phyloP scores from a whole-genome alignment of 441 rosid species.

The Syzygium malaccense region DNA sequence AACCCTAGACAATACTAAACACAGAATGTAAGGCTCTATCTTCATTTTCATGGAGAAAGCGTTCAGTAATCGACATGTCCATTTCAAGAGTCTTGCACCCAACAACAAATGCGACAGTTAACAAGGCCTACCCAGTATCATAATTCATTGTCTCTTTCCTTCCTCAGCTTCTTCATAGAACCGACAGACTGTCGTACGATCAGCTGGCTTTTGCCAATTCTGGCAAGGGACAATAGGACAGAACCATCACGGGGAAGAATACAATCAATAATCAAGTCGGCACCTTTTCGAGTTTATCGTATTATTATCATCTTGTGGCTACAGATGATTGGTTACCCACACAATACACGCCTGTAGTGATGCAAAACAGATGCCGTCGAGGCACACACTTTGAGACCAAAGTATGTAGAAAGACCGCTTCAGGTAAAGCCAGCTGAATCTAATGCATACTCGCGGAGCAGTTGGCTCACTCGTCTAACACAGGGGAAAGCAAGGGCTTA shows the following conservation, averaged over 20 bases:
- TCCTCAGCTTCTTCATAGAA: not conserved
- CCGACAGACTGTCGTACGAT: not conserved
- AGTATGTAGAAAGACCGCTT: not conserved
- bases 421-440: not conserved
- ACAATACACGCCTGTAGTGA: not conserved
- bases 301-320: not conserved
- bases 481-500: slow-evolving; percentile 26
- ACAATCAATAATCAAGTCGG: not conserved
- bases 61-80: not conserved
- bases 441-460: not conserved
- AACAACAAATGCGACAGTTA: not conserved
- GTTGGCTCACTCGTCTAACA: slow-evolving; percentile 10
- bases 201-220: not conserved
- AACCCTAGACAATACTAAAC: not conserved
- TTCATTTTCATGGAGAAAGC: not conserved
- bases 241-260: not conserved
- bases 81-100: not conserved
- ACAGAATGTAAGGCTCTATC: not conserved
- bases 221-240: not conserved
- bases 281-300: not conserved
- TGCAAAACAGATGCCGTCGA: not conserved
- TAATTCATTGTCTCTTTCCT: not conserved
- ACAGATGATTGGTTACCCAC: not conserved
- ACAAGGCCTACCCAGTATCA: not conserved
- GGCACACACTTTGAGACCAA: not conserved